Base-by-base conservation (phyloP, 2,329 filamentous ascomycete species). In the Leptographium wingfieldii region DNA sequence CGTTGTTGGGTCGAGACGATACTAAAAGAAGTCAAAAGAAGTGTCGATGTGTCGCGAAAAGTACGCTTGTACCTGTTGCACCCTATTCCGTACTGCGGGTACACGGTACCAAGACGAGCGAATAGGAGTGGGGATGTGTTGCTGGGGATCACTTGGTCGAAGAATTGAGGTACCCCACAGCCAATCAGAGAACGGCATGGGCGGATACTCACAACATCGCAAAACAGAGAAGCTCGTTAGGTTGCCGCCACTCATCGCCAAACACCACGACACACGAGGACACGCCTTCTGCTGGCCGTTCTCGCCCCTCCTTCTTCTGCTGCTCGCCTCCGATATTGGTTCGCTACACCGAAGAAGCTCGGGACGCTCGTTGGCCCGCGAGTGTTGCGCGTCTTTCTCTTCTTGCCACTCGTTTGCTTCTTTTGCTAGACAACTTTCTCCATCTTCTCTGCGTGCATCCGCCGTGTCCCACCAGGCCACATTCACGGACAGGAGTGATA, bases 191-290 rank as follows among this genome's bases (percentile, higher is more conserved):
- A 9, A 3, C 31, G 11, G 33, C n/a, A 31, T 53, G n/a, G 51
- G 43, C 55, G 29, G 58, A 31, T 54, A 60, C 73, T 72, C 72
- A 75, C 70, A 75, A 75, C 72, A 74, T 73, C 68, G 71, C 70
- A 70, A 72, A 65, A 63, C 65, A 63, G 46, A 43, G 5, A 35
- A 49, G 14, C 48, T n/a, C 22, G 12, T 48, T 25, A 31, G 38
- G 38, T 40, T 43, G 16, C 38, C 27, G 38, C 16, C 43, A 48
- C 53, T 43, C 38, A 55, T 53, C 25, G 40, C 43, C 55, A 53
- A 56, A 48, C 49, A 43, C 53, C 59, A 59, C 55, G 57, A 52
- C 58, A 59, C 49, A 25, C 58, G 38, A 58, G 25, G 46, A 51
- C 52, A 53, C 59, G 46, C 52, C 53, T 51, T 22, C 12, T 19